Evolutionary conservation across 805 yeast genomes (phyloP).

Genomic region (Zygoascus biomembranicola): DNA sequence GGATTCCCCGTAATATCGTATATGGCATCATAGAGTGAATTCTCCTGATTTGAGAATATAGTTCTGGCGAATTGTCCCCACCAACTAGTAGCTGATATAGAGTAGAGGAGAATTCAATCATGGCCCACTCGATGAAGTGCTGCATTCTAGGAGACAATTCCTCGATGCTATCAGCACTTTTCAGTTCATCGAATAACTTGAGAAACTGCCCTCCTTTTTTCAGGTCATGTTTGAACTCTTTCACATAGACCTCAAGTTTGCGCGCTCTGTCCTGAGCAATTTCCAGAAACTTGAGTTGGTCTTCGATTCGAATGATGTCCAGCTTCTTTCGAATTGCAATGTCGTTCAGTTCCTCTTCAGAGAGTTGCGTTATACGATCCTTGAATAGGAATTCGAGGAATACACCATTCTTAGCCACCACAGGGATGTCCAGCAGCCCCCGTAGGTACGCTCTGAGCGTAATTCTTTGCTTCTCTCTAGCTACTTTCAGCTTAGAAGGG

Average conservation of each 20-base stretch:
- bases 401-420: slow-evolving; percentile 44
- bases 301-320: slow-evolving; percentile 52
- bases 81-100: slow-evolving; percentile 74
- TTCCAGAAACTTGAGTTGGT: slow-evolving; percentile 65
- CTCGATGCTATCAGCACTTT: slow-evolving; percentile 40
- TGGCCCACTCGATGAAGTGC: slow-evolving; percentile 72
- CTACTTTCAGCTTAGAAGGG: slow-evolving; percentile 28
- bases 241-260: slow-evolving; percentile 47
- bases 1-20: slow-evolving; percentile 60
- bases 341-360: slow-evolving; percentile 44
- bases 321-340: slow-evolving; percentile 47
- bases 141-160: slow-evolving; percentile 60
- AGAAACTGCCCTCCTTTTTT: slow-evolving; percentile 43
- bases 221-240: slow-evolving; percentile 48
- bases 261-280: slow-evolving; percentile 53
- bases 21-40: slow-evolving; percentile 80
- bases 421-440: slow-evolving; percentile 43
- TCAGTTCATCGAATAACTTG: slow-evolving; percentile 58
- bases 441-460: slow-evolving; percentile 68
- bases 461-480: slow-evolving; percentile 69
- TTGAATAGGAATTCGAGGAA: slow-evolving; percentile 47
- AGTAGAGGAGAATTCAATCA: slow-evolving; percentile 77
- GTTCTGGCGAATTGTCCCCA: slow-evolving; percentile 70
- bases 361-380: slow-evolving; percentile 32
- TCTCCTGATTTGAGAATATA: slow-evolving; percentile 59